Conservation (phyloP, 192 early-diverging fungal species). For the Rhizophagus sp. region DNA sequence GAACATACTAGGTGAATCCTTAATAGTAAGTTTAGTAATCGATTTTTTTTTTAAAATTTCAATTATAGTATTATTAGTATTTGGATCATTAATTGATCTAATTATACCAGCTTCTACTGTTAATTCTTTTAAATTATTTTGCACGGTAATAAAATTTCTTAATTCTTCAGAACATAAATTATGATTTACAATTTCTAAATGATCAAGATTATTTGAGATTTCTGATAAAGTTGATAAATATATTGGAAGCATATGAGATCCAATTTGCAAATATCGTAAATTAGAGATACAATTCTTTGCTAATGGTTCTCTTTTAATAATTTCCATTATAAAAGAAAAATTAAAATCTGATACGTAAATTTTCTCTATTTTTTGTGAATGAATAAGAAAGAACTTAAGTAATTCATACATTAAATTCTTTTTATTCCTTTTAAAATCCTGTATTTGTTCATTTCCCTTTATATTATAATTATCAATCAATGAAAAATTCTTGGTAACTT, state of each 20-base stretch:
- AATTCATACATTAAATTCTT: neutral
- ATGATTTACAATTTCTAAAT: neutral
- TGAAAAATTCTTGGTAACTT: neutral
- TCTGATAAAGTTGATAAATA: neutral
- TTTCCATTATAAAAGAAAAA: neutral
- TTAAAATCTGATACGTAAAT: neutral
- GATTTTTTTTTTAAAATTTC: neutral
- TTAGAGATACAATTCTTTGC: neutral
- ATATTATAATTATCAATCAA: neutral
- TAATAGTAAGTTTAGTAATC: neutral
- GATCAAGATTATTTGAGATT: neutral
- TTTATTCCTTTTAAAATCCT: neutral
- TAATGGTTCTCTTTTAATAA: neutral
- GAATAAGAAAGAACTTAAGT: neutral
- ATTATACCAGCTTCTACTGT: neutral
- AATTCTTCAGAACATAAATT: neutral
- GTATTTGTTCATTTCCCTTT: neutral
- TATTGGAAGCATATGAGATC: too few relatives aligned
- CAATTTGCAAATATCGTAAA: neutral
- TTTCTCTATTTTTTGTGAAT: neutral
- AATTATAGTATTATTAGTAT: neutral
- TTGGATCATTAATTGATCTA: neutral
- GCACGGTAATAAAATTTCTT: neutral
- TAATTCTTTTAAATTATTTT: neutral
- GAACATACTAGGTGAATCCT: neutral